A percentile compares a stretch with the other conserved stretches of the same genome.
Conservation (phyloP, 345 rosid species). For the Psidium friedrichsthalianum region DNA sequence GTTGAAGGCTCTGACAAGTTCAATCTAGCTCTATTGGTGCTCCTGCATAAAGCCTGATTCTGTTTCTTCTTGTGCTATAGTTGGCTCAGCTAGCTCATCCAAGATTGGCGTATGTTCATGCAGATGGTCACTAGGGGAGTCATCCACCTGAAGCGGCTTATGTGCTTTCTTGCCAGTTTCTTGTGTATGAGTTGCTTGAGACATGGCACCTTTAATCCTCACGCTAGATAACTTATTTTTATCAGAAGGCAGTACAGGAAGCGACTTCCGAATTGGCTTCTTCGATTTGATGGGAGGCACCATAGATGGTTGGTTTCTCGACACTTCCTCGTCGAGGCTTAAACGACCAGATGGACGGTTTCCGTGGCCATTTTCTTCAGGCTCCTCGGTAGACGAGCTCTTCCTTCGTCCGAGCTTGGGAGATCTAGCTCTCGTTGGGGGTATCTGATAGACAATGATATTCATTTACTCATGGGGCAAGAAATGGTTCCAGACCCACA, state of each 20-base stretch:
- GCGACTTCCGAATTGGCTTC: conserved; percentile 63
- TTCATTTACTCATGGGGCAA: not conserved
- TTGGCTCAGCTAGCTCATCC: not conserved
- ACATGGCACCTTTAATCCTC: not conserved
- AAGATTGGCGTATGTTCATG: not conserved
- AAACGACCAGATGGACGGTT: conserved; percentile 27
- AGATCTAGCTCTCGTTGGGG: conserved; percentile 87
- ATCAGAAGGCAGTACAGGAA: conserved; percentile 81
- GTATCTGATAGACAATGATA: conserved; percentile 41
- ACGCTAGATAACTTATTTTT: conserved; percentile 28
- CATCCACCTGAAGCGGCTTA: not conserved
- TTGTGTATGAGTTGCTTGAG: not conserved
- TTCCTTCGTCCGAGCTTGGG: conserved; percentile 91
- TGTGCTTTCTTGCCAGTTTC: not conserved
- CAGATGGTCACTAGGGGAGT: not conserved
- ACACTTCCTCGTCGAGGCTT: conserved; percentile 58
- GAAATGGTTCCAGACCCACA: not conserved
- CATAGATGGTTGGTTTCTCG: conserved; percentile 28
- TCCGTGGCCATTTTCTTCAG: conserved; percentile 32
- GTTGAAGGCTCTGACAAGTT: not conserved
- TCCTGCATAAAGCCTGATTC: not conserved
- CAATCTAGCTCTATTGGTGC: not conserved
- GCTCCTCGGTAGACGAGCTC: conserved; percentile 27
- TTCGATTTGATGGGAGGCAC: conserved; percentile 28
- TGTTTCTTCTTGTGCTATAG: not conserved